These are phyloP conservation scores for Colletotrichum sp. DNA, from an alignment of 2,329 filamentous ascomycete species.

Conservation along the genomic window DNA sequence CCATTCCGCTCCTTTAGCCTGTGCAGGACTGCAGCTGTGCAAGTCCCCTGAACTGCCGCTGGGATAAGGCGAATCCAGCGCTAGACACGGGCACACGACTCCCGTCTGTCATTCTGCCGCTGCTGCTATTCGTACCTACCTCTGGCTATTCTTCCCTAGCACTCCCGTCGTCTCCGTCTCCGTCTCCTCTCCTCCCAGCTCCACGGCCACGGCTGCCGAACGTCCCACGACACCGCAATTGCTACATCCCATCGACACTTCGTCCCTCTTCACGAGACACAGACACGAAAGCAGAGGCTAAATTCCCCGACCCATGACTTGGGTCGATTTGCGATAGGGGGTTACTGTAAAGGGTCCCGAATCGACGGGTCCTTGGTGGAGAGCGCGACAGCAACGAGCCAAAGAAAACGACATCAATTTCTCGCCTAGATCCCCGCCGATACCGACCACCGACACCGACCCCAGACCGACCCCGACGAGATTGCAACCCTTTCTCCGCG, in stretches of 20 bases:
- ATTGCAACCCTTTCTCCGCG: background rate
- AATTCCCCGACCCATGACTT: conserved; percentile 3
- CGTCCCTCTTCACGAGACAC: background rate
- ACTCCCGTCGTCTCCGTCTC: background rate
- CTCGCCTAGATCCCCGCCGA: conserved; percentile 7
- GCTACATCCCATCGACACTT: background rate
- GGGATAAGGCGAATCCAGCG: background rate
- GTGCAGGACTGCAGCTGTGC: background rate
- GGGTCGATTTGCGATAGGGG: background rate
- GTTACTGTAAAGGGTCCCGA: background rate
- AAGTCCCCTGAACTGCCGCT: conserved; percentile 3
- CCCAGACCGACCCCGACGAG: conserved; percentile 7
- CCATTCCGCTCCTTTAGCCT: conserved; percentile 18
- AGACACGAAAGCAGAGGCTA: background rate
- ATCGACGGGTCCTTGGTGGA: conserved; percentile 15
- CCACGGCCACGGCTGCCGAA: background rate
- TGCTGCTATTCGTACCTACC: background rate
- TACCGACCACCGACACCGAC: conserved; percentile 1
- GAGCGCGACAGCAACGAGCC: conserved; percentile 2
- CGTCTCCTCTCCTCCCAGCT: background rate
- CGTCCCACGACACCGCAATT: conserved; percentile 4
- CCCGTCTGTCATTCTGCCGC: background rate
- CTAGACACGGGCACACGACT: background rate
- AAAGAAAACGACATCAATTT: conserved; percentile 7
- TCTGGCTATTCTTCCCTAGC: background rate